Evolutionary conservation across 495 filamentous ascomycete species (phyloP), one percentile per base, ranked within the genome.

Genomic region (Tricharina praecox): DNA sequence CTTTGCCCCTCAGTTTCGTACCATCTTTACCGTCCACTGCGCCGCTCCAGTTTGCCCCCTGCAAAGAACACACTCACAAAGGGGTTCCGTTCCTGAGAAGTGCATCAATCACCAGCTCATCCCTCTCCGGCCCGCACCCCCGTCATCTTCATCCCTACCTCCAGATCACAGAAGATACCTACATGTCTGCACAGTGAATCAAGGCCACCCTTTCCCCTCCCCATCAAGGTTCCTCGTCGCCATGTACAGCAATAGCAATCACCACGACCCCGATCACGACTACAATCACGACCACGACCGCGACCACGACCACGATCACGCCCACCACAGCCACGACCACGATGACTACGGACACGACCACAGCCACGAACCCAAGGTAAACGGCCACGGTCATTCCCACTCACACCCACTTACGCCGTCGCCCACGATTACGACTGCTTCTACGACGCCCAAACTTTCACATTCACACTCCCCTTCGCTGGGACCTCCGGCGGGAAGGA

Each of bases 301-400:
- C 3, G 18, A 21, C n/a, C 24, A 44, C 25, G 37, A 21, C 37
- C 37, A 35, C 23, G 15, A 9, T 33, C 38, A 45, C 23, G 48
- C 33, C 3, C 37, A 50, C 25, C 38, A 45, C 23, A 39, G 35
- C 3, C 37, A 50, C 25, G 24, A 34, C 20, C 48, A 50, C 28
- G 39, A 46, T 15, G 20, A 39, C 5, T 23, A 44, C 23, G 23
- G 25, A 9, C 43, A 33, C 30, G 3, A 39, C 34, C 46, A 48
- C 25, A 21, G 34, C 3, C 46, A 50, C 25, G 16, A 11, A 3
- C 11, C 23, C 39, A 39, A 44, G n/a, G 47, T 9, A 5, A 43
- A 50, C 45, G 19, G 36, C n/a, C 48, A 50, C 39, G 24, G 10
- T 15, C 48, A 50, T 35, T 25, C 37, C 21, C 47, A 50, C 9